Base-by-base conservation (phyloP, 345 rosid genomes). In the Eucalyptus cloeziana region DNA sequence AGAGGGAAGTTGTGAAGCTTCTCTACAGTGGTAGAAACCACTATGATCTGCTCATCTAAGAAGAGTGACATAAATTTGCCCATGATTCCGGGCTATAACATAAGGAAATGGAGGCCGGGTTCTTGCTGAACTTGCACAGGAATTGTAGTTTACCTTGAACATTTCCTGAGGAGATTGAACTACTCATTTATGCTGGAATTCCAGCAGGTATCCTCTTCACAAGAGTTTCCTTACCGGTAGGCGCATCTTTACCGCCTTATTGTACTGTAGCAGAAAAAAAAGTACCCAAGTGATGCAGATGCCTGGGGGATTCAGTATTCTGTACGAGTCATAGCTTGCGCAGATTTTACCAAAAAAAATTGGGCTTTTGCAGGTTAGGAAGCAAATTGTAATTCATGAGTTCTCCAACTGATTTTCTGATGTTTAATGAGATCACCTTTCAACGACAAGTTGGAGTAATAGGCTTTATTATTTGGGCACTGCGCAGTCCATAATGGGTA, bases 1-100 rank as follows among this genome's bases (percentile, higher is more conserved):
- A 92, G 31, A 95, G 92, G 91, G 94, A 94, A 91, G 96, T 90
- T 64, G 96, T 96, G 91, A 96, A 94, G 95, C 96, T 97, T 88
- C 95, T 96, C 71, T 97, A 96, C 91, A 96, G 95, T 69, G 99
- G 98, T 64, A 94, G 93, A 90, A 96, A 95, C 92, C 98, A 96
- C 90, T 97, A 96, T 89, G 99, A 97, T 90, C 91, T 97, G 88
- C 97, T 96, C 31, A 93, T 95, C 80, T 95, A 89, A 92, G 47
- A 40, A 40, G 51, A 22, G 9, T 15, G 0, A 51, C 45, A 31
- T 37, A 71, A 40, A 71, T 37, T 71, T 37, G 15, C 83, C 83
- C 45, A 71, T 71, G 45, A 40, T 37, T 37, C 45, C 0, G 4
- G 19, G 81, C 81, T 71, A 71, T 71, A 33, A 71, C 47, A 10